Evolutionary conservation across 2,329 filamentous ascomycete genomes (phyloP), one percentile per base, ranked within the genome.

Genomic region (Emmonsiellopsis sp.): DNA sequence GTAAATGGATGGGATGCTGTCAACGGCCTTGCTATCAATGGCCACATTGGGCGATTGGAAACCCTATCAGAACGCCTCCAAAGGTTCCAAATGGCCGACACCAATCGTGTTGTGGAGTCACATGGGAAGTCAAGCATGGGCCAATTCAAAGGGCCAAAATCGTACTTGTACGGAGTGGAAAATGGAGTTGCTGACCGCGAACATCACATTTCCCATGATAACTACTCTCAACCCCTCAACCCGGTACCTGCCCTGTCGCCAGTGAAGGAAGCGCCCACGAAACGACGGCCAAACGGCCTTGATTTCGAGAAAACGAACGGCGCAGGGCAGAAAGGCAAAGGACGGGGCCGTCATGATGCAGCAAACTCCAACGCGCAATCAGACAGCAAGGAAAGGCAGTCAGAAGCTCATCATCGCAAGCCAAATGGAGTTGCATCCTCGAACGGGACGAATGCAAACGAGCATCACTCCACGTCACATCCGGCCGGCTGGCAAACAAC

Each of bases 401-500:
- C 53, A 5, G 63, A 65, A 14, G 55, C 65, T 40, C 50, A 58
- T 3, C 44, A 60, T 6, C 64, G 67, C 11, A 71, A 70, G 53
- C 50, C 57, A 13, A 71, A 71, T 52, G 68, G 65, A 5, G 47
- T 60, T 8, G 53, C 57, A 33, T 58, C 66, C 6, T 45, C 57
- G 8, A 54, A 53, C 31, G 45, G 45, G 13, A 44, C 37, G 45
- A 6, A 34, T 37, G 53, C 56, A 5, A 65, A 68, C 14, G 65
- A 65, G 36, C 33, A 14, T 40, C 42, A 49, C 13, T 9, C 42
- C 49, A 37, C 17, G 6, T 58, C 63, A 10, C 49, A 55, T 50
- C 36, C 49, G 46, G 56, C 63, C 47, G 66, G 68, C 51, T 75
- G 73, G 73, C 72, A 75, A 59, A 74, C 68, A 2, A 61, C 69